Evolutionary conservation across 768 basidiomycete genomes (phyloP).

Genomic region (Trametes punicea): DNA sequence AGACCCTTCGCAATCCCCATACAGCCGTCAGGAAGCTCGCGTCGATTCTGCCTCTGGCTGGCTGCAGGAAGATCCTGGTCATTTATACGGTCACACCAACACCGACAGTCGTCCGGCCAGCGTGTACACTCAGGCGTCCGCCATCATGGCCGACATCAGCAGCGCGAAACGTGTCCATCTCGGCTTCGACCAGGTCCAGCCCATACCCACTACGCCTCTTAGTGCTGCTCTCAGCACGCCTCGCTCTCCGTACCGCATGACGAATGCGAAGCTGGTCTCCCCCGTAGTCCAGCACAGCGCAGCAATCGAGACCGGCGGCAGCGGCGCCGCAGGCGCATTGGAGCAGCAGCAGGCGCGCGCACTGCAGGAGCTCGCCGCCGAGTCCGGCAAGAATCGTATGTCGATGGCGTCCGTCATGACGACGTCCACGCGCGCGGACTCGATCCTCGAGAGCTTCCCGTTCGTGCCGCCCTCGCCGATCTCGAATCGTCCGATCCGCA

Average conservation of each 20-base stretch:
- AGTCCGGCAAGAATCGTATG: conserved; percentile 39
- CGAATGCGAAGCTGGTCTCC: conserved; percentile 59
- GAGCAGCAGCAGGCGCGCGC: conserved; percentile 70
- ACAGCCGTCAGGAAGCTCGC: conserved; percentile 34
- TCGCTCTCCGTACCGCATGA: conserved; percentile 52
- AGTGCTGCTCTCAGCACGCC: conserved; percentile 32
- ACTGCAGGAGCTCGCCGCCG: conserved; percentile 51
- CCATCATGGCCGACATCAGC: conserved; percentile 49
- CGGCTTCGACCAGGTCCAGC: conserved; percentile 38
- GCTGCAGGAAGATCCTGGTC: conserved; percentile 16
- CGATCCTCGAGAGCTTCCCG: conserved; percentile 83
- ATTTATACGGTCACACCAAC: conserved; percentile 21
- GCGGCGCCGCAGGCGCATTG: conserved; percentile 32
- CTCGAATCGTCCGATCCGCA: conserved; percentile 72
- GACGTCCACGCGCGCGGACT: conserved; percentile 73
- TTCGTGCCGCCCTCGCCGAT: conserved; percentile 90
- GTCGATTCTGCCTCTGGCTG: conserved; percentile 12
- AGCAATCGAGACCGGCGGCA: conserved; percentile 23
- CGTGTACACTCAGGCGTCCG: conserved; percentile 55
- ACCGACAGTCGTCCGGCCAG: conserved; percentile 54
- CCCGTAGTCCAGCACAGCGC: conserved; percentile 34
- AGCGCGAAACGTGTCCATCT: conserved; percentile 69
- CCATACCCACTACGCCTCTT: conserved; percentile 22
- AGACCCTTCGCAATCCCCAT: conserved; percentile 19
- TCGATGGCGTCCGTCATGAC: conserved; percentile 66